Base-by-base conservation (phyloP, 2,329 filamentous ascomycete genomes). In the Didymella pomorum region DNA sequence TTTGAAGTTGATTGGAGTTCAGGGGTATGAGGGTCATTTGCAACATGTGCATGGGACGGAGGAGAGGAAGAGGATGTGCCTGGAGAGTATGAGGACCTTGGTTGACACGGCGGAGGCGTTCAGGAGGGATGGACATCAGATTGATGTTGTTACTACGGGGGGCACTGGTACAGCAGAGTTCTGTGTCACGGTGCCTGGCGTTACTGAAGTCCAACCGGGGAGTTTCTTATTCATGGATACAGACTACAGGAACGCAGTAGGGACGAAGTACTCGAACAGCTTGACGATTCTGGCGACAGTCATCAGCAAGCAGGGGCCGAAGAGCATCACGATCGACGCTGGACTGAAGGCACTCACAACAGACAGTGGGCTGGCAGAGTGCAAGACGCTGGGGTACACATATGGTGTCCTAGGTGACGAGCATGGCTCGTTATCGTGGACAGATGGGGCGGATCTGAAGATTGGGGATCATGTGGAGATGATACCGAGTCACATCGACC, bases 181-280 rank as follows among this genome's bases (percentile, higher is more conserved):
- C 62, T 85, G 83, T 53, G 82, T 78, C 1, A 77, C 72, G 0
- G 81, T 83, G 0, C 78, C 79, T 0, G 83, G 82, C 0, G 77
- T 85, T 0, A 85, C 82, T 1, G 83, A 85, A 63, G 72, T 85
- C 1, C 83, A 85, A 64, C 83, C 83, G 0, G 83, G 83, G 0
- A 83, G 80, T 0, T 85, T 85, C 58, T 78, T 85, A 54, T 85
- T 85, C 66, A 85, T 85, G 83, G 83, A 85, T 56, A 83, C 82
- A 2, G 83, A 85, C 64, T 85, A 85, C 62, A 79, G 82, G 3
- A 81, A 82, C 50, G 83, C 83, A 0, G 76, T 85, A 0, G 83
- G 83, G 1, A 71, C 75, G 0, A 79, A 79, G 53, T 85, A 82
- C 65, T 74, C 76, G 0, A 80, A 84, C 61, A 83, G 81, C 45